phyloP scores from a whole-genome alignment of 768 basidiomycete species.

The Hortiboletus campestris region DNA sequence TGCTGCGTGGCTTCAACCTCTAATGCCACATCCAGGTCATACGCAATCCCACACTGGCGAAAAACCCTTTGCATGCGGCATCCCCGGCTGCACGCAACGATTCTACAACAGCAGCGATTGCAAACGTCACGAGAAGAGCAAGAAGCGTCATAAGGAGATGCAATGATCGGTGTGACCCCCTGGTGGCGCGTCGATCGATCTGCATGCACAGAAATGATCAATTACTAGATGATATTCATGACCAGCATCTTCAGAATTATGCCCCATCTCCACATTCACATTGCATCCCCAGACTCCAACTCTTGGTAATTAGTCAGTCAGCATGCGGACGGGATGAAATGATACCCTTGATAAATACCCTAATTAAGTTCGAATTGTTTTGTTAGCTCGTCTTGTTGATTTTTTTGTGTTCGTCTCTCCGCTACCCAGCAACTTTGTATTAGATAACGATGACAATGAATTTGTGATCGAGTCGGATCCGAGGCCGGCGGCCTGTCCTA shows the following conservation, averaged over 20 bases:
- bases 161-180: slow-evolving; percentile 14
- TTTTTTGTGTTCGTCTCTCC: not conserved
- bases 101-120: slow-evolving; percentile 35
- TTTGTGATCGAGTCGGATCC: slow-evolving; percentile 2
- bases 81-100: slow-evolving; percentile 27
- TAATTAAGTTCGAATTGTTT: slow-evolving; percentile 10
- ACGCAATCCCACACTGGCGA: slow-evolving; percentile 28
- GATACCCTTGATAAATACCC: slow-evolving; percentile 27
- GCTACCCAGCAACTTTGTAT: slow-evolving; percentile 7
- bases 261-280: slow-evolving; percentile 5
- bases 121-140: slow-evolving; percentile 34
- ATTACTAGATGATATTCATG: slow-evolving; percentile 1
- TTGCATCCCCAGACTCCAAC: slow-evolving; percentile 4
- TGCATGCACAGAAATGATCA: slow-evolving; percentile 1
- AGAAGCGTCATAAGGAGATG: slow-evolving; percentile 29
- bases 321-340: slow-evolving; percentile 8
- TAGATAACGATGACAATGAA: slow-evolving; percentile 6
- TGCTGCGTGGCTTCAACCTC: not conserved
- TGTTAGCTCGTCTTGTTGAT: not conserved
- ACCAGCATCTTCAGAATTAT: slow-evolving; percentile 1
- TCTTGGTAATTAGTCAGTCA: not conserved
- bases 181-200: slow-evolving; percentile 24
- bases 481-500: not conserved
- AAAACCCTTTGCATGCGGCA: slow-evolving; percentile 23
- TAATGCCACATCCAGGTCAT: slow-evolving; percentile 25